A percentile compares a stretch with the other conserved stretches of the same genome.
These are phyloP conservation scores for Candida nonsorbophila DNA, from an alignment of 805 yeast species.

Conservation along the genomic window DNA sequence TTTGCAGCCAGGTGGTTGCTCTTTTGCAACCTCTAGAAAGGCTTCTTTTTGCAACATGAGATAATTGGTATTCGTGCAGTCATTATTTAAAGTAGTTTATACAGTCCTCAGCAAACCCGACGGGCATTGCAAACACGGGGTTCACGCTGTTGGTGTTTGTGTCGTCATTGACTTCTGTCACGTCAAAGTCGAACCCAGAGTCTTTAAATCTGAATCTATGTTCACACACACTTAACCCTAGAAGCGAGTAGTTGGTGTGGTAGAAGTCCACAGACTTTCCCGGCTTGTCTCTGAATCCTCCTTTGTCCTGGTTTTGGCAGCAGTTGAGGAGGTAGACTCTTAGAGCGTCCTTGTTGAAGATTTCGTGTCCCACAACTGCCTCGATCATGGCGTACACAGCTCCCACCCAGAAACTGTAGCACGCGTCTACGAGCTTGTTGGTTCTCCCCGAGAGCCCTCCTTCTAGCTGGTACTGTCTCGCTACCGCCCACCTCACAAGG, in stretches of 20 bases:
- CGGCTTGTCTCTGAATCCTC: constrained; percentile 90
- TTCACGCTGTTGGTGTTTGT: constrained; percentile 14
- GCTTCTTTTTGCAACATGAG: no score
- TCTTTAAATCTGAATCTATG: constrained; percentile 23
- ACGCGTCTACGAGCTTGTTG: constrained; percentile 92
- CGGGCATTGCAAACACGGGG: constrained; percentile 25
- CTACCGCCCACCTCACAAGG: constrained; percentile 61
- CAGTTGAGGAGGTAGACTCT: constrained; percentile 67
- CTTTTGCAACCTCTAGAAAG: no score
- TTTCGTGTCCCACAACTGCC: constrained; percentile 26
- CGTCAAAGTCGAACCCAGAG: constrained; percentile 5
- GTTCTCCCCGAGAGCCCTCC: constrained; percentile 90
- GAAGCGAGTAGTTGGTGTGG: constrained; percentile 80
- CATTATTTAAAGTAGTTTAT: constrained; percentile 8
- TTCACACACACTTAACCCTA: constrained; percentile 67
- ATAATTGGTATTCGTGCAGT: no score
- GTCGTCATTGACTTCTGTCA: constrained; percentile 7
- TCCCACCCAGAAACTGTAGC: constrained; percentile 96
- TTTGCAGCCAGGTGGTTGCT: constrained; percentile 3
- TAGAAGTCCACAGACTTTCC: constrained; percentile 76
- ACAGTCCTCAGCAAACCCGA: constrained; percentile 28
- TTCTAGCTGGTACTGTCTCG: constrained; percentile 67
- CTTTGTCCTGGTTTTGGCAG: constrained; percentile 61
- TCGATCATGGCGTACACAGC: constrained; percentile 65
- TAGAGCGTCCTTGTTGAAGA: constrained; percentile 52